phyloP scores from a whole-genome alignment of 2,329 filamentous ascomycete genomes.

The Myotisia sp. region DNA sequence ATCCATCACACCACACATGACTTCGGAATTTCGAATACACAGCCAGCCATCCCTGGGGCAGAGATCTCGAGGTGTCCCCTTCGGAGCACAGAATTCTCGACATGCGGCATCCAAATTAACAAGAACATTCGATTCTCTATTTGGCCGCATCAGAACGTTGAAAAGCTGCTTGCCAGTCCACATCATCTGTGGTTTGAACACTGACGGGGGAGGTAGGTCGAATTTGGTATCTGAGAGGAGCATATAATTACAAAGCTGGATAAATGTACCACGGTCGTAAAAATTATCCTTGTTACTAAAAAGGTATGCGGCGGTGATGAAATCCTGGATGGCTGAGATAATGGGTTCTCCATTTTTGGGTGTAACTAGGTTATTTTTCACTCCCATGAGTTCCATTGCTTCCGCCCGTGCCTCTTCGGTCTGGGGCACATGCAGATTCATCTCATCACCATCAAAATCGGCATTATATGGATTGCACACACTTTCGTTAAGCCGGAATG shows the following conservation, averaged over 20 bases:
- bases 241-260: constrained; percentile 88
- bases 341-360: constrained; percentile 97
- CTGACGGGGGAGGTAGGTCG: constrained; percentile 72
- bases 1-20: constrained; percentile 97
- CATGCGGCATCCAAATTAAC: constrained; percentile 92
- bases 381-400: constrained; percentile 91
- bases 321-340: constrained; percentile 97
- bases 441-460: constrained; percentile 97
- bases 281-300: constrained; percentile 88
- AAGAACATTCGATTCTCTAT: constrained; percentile 63
- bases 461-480: constrained; percentile 97
- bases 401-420: constrained; percentile 93
- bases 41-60: constrained; percentile 81
- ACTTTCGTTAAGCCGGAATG: constrained; percentile 94
- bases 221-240: constrained; percentile 63
- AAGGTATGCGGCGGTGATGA: constrained; percentile 88
- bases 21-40: constrained; percentile 86
- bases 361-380: constrained; percentile 89
- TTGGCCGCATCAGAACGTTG: constrained; percentile 79
- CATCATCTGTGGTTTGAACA: constrained; percentile 68
- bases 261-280: constrained; percentile 76
- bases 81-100: constrained; percentile 47
- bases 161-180: constrained; percentile 99
- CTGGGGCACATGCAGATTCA: constrained; percentile 96
- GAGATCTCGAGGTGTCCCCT: constrained; percentile 40